Conservation (phyloP, 176 grass and related monocot species). For the Carex parvula region DNA sequence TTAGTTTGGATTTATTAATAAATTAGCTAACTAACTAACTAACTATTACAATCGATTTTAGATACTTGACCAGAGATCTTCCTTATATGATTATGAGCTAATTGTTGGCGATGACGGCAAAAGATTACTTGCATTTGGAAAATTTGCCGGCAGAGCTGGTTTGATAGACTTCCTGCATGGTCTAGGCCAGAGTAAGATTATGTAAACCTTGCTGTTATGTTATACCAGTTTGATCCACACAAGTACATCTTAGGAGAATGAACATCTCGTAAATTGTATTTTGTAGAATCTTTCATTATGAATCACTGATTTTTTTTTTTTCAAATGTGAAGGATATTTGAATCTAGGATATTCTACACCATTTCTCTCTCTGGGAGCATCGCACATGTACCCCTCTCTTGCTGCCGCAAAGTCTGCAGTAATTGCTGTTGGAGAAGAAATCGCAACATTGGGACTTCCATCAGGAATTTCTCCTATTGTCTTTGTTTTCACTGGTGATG, state of each 20-base stretch:
- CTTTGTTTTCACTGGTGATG: slow-evolving; percentile 90
- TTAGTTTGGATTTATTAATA: slow-evolving; percentile 10
- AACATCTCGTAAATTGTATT: slow-evolving; percentile 22
- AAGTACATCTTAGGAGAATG: not conserved
- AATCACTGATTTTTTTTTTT: not conserved
- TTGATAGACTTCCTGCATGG: slow-evolving; percentile 94
- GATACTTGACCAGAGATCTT: slow-evolving; percentile 87
- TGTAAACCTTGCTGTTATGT: not conserved
- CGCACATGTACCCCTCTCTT: slow-evolving; percentile 95
- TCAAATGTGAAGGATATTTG: slow-evolving; percentile 65
- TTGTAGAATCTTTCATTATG: not conserved
- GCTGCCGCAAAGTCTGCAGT: slow-evolving; percentile 87
- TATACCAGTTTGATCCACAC: not conserved
- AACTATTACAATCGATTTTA: slow-evolving; percentile 21
- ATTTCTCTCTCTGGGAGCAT: slow-evolving; percentile 89
- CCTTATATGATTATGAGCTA: slow-evolving; percentile 88
- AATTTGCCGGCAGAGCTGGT: slow-evolving; percentile 94
- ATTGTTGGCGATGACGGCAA: slow-evolving; percentile 77
- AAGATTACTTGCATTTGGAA: slow-evolving; percentile 85
- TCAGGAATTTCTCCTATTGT: slow-evolving; percentile 76
- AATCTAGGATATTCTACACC: slow-evolving; percentile 91
- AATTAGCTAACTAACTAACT: not conserved
- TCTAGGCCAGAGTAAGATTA: slow-evolving; percentile 76
- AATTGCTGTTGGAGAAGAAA: slow-evolving; percentile 85
- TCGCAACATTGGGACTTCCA: slow-evolving; percentile 79